Evolutionary conservation across 257 asterid genomes (phyloP), one percentile per base, ranked within the genome.

Genomic region (Plantago elongata): DNA sequence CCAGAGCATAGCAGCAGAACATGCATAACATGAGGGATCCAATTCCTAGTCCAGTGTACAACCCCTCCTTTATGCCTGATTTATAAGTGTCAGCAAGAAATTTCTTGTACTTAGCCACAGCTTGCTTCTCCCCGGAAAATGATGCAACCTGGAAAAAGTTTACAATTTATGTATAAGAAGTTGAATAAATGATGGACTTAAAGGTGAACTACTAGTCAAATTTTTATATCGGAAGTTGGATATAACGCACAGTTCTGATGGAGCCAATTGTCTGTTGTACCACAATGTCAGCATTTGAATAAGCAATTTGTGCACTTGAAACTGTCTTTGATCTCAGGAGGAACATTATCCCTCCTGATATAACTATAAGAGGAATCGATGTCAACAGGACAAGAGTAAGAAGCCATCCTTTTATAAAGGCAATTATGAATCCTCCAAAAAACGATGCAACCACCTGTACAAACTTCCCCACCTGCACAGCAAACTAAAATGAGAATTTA

Each of bases 51-150:
- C 88, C 88, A 45, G 52, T n/a, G 13, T 64, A 51, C 66, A 64
- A 68, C 17, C 75, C 77, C 66, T 61, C 70, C 27, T 66, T 12
- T 12, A 57, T 47, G 18, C 70, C 72, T 1, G 70, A 75, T 61
- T 66, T 64, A 43, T 81, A 78, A 34, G 80, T 54, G 42, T 45
- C 61, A 6, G 13, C 63, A 49, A 78, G 76, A 60, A 70, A 71
- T 64, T 71, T 71, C 18, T 71, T 67, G 61, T 81, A 81, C 57
- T 63, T 42, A 18, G 55, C 51, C 65, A 68, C 51, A 37, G 79
- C 82, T 65, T 71, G 70, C 64, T 76, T 74, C 66, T 81, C 87
- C 50, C 87, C 79, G 0, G 75, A 75, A 57, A 76, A 78, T 44
- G 87, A 81, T 69, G 84, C 87, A 63, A 78, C 78, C 82, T 81